Base-by-base conservation (phyloP, 139 green algal species). In the Asterochloris sp. region DNA sequence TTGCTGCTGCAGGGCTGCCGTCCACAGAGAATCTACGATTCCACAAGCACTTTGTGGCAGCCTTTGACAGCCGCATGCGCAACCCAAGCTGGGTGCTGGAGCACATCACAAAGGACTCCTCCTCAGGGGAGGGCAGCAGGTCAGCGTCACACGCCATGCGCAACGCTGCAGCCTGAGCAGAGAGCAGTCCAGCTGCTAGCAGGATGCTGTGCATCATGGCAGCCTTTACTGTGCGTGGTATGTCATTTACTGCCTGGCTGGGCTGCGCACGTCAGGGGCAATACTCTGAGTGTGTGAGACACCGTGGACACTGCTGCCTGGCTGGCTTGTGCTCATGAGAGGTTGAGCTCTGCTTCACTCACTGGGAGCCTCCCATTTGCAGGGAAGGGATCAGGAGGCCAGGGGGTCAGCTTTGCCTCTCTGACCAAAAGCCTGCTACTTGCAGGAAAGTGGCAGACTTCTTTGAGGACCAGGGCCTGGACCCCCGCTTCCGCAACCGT, bases 61-160 rank as follows among this genome's bases (percentile, higher is more conserved):
- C 74, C 17, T 96, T 92, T 82, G 94, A 98, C 85, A 85, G 83
- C 11, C 86, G 89, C 13, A 92, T 88, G 13, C 85, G 94, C 19
- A 97, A 96, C 69, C 92, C 95, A 11, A 86, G 86, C 16, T 98
- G 92, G 79, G 86, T 84, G 0, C 69, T 89, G 77, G 83, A 89
- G 54, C 73, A 71, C 1, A 83, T 83, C n/a, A 93, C 85, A 0
- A 85, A 80, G 13, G 86, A 86, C 10, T 78, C 63, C 16, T 81
- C 83, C 10, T 83, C 74, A 16, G 90, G 89, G 0, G 74, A 85
- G 0, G 92, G 85, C 26, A 89, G 80, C 76, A 82, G 92, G 85
- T 78, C 21, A 6, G 38, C 38, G 38, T 54, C 6, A 54, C 38
- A 54, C 6, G 38, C 38, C 38, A 54, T 54, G 38, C 38, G 38